phyloP scores from a whole-genome alignment of 2,329 filamentous ascomycete species.

The Calonectria pteridis region DNA sequence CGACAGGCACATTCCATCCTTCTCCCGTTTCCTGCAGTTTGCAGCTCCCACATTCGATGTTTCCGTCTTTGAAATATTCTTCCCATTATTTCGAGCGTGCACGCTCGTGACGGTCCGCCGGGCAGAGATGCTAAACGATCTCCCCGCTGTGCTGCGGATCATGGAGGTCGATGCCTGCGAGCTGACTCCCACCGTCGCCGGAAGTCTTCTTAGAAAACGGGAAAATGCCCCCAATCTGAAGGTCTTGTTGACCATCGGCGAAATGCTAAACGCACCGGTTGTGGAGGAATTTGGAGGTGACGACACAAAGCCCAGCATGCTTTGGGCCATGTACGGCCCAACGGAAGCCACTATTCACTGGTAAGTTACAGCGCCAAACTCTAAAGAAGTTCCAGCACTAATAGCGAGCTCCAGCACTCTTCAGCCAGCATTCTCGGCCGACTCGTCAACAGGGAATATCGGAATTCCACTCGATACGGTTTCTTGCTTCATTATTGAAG shows the following conservation, averaged over 20 bases:
- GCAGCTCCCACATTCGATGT: constrained; percentile 95
- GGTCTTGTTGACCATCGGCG: constrained; percentile 87
- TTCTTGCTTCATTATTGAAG: constrained; percentile 77
- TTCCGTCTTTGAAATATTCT: constrained; percentile 95
- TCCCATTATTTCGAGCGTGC: constrained; percentile 79
- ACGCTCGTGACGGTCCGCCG: constrained; percentile 82
- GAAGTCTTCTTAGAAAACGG: constrained; percentile 78
- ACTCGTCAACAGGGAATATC: constrained; percentile 75
- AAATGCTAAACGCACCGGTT: constrained; percentile 87
- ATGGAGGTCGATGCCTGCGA: constrained; percentile 86
- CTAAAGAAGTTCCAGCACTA: neutral
- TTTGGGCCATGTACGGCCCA: constrained; percentile 95
- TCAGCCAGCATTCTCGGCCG: constrained; percentile 70
- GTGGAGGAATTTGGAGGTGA: constrained; percentile 82
- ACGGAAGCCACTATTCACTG: constrained; percentile 94
- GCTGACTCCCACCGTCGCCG: constrained; percentile 88
- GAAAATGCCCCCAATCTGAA: constrained; percentile 75
- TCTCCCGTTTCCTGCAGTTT: constrained; percentile 88
- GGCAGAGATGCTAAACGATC: constrained; percentile 78
- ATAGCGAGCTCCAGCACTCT: constrained; percentile 69
- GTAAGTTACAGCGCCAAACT: constrained; percentile 49
- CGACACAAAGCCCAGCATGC: constrained; percentile 66
- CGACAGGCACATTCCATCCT: constrained; percentile 79
- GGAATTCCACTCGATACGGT: constrained; percentile 85
- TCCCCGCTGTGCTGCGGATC: constrained; percentile 73